Evolutionary conservation across 75 land plant genomes (phyloP), one percentile per base, ranked within the genome.

Genomic region (Pinus taeda): DNA sequence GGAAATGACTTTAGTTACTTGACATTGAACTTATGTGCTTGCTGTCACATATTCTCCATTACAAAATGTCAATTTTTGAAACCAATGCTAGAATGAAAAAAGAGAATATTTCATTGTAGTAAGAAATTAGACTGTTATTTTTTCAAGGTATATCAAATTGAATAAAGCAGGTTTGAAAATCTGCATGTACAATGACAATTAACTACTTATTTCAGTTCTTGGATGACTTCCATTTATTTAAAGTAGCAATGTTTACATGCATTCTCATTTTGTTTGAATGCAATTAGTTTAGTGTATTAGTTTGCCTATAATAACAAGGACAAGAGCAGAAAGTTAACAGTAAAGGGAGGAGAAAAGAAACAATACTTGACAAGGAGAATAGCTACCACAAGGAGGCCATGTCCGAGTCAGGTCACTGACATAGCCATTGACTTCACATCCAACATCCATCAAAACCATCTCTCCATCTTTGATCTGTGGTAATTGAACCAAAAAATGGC

Each of bases 371-470:
- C 87, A 79, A 71, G 90, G 59, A 60, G 91, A 87, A 76, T 92
- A 90, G 60, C 55, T 81, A 59, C 99, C 99, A 79, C 86, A 88
- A 42, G 95, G 98, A 45, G 98, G 90, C 99, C 99, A 97, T 26
- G 98, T 97, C 33, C 99, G 95, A 57, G 99, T 97, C 37, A 97
- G 82, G 69, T 97, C 99, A 88, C 99, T 97, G 45, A 91, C 88
- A 87, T 97, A 97, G 62, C 99, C 99, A 84, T 92, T 89, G 58
- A 86, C 82, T 71, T 97, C 98, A 84, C 99, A 97, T 53, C 99
- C 99, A 60, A 91, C 77, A 80, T 97, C 99, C 99, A 97, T 86
- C 39, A 97, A 82, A 60, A 97, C 98, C 83, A 97, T 79, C 21
- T 88, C 89, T 55, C 90, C 95, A 63, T 84, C 89, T 37, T 81